Base-by-base conservation (phyloP, 352 stramenopile species). In the Elongisporangium senticosum region DNA sequence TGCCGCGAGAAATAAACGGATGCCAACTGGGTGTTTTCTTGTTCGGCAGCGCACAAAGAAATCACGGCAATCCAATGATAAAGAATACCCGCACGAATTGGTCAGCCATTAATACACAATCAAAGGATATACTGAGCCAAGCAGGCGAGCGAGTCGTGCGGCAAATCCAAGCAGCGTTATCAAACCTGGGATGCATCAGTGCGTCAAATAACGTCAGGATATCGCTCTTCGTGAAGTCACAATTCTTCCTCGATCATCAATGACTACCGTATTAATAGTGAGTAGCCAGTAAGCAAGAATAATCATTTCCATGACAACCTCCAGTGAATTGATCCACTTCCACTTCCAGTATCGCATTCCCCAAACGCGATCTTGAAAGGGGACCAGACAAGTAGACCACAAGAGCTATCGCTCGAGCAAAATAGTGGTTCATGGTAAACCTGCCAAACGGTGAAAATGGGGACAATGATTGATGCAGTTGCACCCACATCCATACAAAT, bases 211-310 rank as follows among this genome's bases (percentile, higher is more conserved):
- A 13, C 72, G 62, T 37, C 53, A 60, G 13, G 58, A 61, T 26
- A 87, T 83, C 20, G 71, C 63, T 10, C 50, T 20, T 17, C 68
- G 71, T 13, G 65, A 74, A 10, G 72, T 67, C 14, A 77, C 60
- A 4, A 80, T 62, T 2, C 65, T 52, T 1, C 66, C 65, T 43
- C 62, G 65, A 33, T 72, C 71, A 22, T 81, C 67, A 15, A 73
- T 62, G 23, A 72, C 63, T 15, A 63, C 68, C 13, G 69, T 81
- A 63, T 83, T 84, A 51, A 83, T 79, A 8, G 63, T 64, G 7
- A 87, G 57, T 39, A 75, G n/a, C 7, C 79, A 72, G 22, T 84
- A 64, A 8, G 71, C 24, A 14, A 72, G 24, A 43, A 86, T 81
- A 3, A 74, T 20, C 8, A 59, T 50, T 49, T 78, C 68, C 3